Base-by-base conservation (phyloP, 352 stramenopile genomes). In the Phytophthora tentaculata region DNA sequence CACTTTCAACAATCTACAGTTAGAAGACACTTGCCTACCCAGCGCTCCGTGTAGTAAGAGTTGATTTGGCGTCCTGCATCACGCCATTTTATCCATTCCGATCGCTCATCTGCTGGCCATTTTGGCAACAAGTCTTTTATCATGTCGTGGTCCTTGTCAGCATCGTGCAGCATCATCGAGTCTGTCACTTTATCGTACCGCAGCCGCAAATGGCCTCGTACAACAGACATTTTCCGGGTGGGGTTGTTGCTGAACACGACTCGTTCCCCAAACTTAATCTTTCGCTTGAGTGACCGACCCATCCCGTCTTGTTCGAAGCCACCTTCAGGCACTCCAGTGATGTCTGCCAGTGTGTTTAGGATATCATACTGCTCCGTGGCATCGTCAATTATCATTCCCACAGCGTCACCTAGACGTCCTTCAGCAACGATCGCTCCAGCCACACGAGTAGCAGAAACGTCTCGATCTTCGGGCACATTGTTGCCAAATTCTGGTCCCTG, bases 231-330 rank as follows among this genome's bases (percentile, higher is more conserved):
- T 45, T 86, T 80, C n/a, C 63, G 69, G 19, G 68, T 63, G 9
- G 81, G 79, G 39, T 89, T 89, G 75, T 88, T 89, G 53, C 70
- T 86, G 69, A 65, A 86, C 32, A 88, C 79, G 17, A 74, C 52
- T 13, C 72, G 69, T 49, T 76, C 54, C 2, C 74, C 73, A 53
- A 77, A 84, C 4, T 60, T 44, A 2, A 75, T 35, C 2, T 74
- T 43, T 17, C 81, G 78, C 47, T 86, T 81, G 12, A 89, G 76
- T 9, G 76, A 81, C 0, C 73, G 65, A 0, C 73, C 76, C 16
- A 83, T 53, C 16, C 76, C 70, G 13, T 72, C 70, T n/a, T 81
- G 76, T 20, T 77, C 19, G 47, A 83, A 81, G 0, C 76, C 76
- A 28, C 29, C 61, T 8, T 68, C 56, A 0, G 76, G 76, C 0